A percentile compares a stretch with the other conserved stretches of the same genome.
Evolutionary conservation across 2,329 filamentous ascomycete species (phyloP).

Genomic region (Ramichloridium luteum): DNA sequence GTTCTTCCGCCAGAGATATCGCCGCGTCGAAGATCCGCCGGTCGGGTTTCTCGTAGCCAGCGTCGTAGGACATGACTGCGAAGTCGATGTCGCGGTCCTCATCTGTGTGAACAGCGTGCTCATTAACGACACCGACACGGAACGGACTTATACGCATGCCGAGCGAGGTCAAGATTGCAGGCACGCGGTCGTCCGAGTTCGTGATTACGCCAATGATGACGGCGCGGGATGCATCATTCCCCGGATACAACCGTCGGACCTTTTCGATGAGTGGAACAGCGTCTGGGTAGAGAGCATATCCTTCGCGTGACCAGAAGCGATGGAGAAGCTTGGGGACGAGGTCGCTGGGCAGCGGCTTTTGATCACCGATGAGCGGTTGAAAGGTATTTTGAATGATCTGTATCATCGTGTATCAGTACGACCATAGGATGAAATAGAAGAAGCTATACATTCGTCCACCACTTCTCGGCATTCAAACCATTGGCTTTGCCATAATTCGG

Average conservation of each 20-base stretch:
- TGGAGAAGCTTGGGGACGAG: conserved; percentile 39
- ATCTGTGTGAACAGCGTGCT: not conserved
- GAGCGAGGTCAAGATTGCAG: conserved; percentile 41
- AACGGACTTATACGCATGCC: conserved; percentile 37
- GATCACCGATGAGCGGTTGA: conserved; percentile 25
- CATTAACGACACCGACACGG: conserved; percentile 18
- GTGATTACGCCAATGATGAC: conserved; percentile 47
- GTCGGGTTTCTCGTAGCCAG: conserved; percentile 49
- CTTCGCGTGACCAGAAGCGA: conserved; percentile 42
- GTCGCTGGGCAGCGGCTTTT: conserved; percentile 29
- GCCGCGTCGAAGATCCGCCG: conserved; percentile 44
- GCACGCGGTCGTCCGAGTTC: conserved; percentile 52
- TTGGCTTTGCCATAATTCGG: conserved; percentile 49
- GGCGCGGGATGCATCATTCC: conserved; percentile 4
- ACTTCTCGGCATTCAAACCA: conserved; percentile 40
- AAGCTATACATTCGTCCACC: conserved; percentile 47
- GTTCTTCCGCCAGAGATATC: conserved; percentile 28
- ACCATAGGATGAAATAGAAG: not conserved
- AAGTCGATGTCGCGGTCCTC: conserved; percentile 44
- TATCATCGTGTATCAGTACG: conserved; percentile 1
- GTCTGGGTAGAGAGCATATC: conserved; percentile 39
- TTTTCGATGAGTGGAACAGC: conserved; percentile 35
- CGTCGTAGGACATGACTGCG: conserved; percentile 51
- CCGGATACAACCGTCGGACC: conserved; percentile 23
- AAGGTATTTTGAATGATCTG: conserved; percentile 45